Conservation (phyloP, 768 basidiomycete species). For the Rhodotorula kratochvilovae region DNA sequence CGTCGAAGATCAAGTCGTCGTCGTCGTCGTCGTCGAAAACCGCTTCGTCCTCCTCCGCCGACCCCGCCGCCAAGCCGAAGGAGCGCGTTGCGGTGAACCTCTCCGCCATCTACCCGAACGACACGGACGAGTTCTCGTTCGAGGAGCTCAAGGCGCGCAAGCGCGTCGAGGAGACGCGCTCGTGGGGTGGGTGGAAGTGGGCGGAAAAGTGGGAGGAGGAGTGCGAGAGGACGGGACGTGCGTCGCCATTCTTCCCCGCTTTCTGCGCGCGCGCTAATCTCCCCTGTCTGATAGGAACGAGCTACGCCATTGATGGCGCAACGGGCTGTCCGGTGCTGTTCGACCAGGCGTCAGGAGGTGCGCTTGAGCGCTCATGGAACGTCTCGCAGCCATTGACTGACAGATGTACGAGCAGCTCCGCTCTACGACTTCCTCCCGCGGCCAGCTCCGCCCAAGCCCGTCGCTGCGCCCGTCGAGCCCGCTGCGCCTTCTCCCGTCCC, state of each 20-base stretch:
- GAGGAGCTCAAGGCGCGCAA: constrained; percentile 59
- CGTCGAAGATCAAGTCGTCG: neutral
- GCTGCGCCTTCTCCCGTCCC: neutral
- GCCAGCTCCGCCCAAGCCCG: neutral
- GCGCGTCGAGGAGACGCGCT: neutral
- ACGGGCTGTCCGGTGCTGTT: constrained; percentile 32
- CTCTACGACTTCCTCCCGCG: constrained; percentile 32
- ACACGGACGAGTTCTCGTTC: constrained; percentile 66
- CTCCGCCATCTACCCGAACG: constrained; percentile 64
- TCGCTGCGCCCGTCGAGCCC: neutral
- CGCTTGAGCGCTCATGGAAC: no score
- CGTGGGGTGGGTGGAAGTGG: constrained; percentile 35
- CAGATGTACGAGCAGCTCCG: neutral
- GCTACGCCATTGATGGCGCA: constrained; percentile 14
- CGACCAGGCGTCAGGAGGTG: constrained; percentile 15
- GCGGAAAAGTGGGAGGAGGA: constrained; percentile 10
- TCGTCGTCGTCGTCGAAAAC: neutral
- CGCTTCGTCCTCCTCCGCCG: neutral
- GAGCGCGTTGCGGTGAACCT: constrained; percentile 36
- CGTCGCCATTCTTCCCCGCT: neutral
- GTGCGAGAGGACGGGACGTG: neutral
- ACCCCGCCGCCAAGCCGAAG: constrained; percentile 2
- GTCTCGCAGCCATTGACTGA: no score
- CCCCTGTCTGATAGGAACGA: neutral
- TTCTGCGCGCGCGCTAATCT: neutral